Evolutionary conservation across 2,329 filamentous ascomycete species (phyloP).

Genomic region (Exophiala phaeomuriformis): DNA sequence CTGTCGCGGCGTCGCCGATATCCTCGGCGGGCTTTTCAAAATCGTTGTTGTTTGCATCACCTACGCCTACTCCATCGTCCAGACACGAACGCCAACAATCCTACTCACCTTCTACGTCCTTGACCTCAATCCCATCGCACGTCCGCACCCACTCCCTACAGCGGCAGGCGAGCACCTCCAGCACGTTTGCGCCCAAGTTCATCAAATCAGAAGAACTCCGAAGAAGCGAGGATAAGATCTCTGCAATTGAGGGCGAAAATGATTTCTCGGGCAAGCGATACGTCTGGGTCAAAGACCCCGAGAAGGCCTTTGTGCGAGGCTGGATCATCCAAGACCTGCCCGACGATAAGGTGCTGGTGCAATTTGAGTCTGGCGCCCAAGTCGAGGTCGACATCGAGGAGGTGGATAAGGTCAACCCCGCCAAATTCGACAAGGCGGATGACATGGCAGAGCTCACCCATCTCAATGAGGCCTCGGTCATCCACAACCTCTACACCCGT

Average conservation of each 20-base stretch:
- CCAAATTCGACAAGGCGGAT: conserved; percentile 98
- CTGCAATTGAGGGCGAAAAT: conserved; percentile 89
- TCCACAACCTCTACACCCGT: conserved; percentile 90
- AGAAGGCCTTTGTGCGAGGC: conserved; percentile 82
- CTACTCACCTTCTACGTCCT: conserved; percentile 49
- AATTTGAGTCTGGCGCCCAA: conserved; percentile 90
- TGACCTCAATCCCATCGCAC: conserved; percentile 36
- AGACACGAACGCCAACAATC: conserved; percentile 65
- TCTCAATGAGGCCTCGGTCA: conserved; percentile 93
- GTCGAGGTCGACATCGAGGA: conserved; percentile 76
- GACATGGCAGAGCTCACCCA: conserved; percentile 99
- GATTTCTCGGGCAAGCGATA: conserved; percentile 98
- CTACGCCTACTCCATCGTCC: conserved; percentile 39
- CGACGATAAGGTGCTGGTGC: conserved; percentile 65
- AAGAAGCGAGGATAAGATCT: conserved; percentile 48
- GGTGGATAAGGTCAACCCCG: conserved; percentile 97
- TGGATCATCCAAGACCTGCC: conserved; percentile 79
- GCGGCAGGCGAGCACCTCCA: conserved; percentile 53
- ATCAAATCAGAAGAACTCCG: conserved; percentile 80
- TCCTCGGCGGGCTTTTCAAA: conserved; percentile 53
- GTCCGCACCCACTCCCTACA: conserved; percentile 54
- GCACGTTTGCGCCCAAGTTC: conserved; percentile 91
- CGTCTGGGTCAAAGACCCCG: conserved; percentile 87
- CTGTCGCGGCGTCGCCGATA: conserved; percentile 20
- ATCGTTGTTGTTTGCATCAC: conserved; percentile 64